Conservation (phyloP, 2,329 filamentous ascomycete genomes). For the Immersiporthe knoxdaviesiana region DNA sequence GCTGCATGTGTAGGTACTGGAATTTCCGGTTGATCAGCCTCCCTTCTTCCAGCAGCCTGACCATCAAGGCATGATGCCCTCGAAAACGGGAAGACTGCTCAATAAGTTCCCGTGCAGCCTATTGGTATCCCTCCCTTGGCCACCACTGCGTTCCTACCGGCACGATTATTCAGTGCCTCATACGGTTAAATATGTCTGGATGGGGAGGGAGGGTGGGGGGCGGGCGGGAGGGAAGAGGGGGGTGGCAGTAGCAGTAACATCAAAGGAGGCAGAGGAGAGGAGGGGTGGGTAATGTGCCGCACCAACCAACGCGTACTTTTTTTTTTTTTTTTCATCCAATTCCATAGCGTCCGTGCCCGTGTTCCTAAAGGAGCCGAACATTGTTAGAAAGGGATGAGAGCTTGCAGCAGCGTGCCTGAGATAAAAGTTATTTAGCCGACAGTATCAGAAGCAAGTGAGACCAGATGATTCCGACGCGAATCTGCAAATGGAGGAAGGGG, state of each 20-base stretch:
- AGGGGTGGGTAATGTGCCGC: neutral
- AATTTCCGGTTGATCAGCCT: neutral
- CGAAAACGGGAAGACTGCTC: neutral
- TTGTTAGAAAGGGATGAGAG: neutral
- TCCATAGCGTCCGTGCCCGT: neutral
- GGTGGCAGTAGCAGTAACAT: neutral
- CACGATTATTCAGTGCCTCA: conserved; percentile 11
- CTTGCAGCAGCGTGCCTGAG: neutral
- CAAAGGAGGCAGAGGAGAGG: neutral
- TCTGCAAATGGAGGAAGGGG: neutral
- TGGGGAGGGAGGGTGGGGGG: too few species aligned
- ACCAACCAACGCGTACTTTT: too few species aligned
- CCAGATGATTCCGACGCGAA: neutral
- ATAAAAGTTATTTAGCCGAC: neutral
- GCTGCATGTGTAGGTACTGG: neutral
- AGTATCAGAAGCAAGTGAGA: neutral
- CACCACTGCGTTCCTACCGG: neutral
- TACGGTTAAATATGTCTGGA: conserved; percentile 2
- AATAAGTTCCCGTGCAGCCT: neutral
- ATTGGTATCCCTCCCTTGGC: neutral
- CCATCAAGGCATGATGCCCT: neutral
- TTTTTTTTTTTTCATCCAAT: neutral
- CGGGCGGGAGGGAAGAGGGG: neutral
- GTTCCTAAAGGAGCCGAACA: neutral
- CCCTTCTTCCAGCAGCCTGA: neutral